Percentiles rank a stretch among this genome's conserved stretches.
Evolutionary conservation across 140 eudicot genomes (phyloP).

Genomic region (Bidens hawaiensis): DNA sequence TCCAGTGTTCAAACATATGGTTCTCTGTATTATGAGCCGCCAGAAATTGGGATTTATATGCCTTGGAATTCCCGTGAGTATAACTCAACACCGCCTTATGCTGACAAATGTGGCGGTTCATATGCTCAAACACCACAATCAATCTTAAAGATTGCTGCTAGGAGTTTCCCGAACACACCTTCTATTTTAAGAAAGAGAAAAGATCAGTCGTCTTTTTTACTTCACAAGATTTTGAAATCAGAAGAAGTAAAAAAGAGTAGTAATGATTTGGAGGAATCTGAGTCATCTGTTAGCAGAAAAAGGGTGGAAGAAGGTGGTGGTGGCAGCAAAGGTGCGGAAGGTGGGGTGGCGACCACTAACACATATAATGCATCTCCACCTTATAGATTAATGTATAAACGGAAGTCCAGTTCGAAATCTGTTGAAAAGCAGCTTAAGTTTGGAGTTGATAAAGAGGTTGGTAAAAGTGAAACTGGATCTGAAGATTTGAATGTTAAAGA

Average conservation of each 20-base stretch:
- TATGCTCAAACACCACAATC: conserved; percentile 64
- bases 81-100: conserved; percentile 63
- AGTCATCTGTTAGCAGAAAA: conserved; percentile 11
- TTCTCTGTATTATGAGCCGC: conserved; percentile 71
- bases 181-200: conserved; percentile 82
- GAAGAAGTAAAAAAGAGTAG: conserved; percentile 25
- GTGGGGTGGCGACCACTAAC: conserved; percentile 25
- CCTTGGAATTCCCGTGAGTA: conserved; percentile 38
- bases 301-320: background rate
- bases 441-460: conserved; percentile 38
- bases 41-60: conserved; percentile 32
- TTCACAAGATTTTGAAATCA: conserved; percentile 30
- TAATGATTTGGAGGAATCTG: conserved; percentile 32
- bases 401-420: conserved; percentile 54
- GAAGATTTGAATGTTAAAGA: conserved; percentile 32
- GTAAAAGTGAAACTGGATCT: conserved; percentile 25
- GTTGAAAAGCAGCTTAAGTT: conserved; percentile 90
- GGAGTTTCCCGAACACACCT: conserved; percentile 78
- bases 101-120: conserved; percentile 30
- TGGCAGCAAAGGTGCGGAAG: conserved; percentile 3
- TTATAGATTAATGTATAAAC: conserved; percentile 58
- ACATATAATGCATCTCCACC: conserved; percentile 79
- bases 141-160: conserved; percentile 76
- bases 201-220: conserved; percentile 17
- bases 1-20: conserved; percentile 44